Evolutionary conservation across 305 asterid species (phyloP).

Genomic region (Coffea humblotiana): DNA sequence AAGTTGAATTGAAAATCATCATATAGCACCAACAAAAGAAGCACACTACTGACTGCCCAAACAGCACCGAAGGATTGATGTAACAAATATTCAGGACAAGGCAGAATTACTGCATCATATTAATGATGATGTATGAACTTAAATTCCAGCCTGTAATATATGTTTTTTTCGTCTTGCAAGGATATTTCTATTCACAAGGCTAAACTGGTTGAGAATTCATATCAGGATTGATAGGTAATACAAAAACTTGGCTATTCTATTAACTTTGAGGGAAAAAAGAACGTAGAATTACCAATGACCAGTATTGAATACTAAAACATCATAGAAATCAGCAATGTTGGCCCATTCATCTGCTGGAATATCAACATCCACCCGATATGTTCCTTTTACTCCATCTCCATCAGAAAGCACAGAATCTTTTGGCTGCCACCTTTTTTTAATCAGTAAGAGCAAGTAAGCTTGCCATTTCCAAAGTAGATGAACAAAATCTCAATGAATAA

Average conservation of each 20-base stretch:
- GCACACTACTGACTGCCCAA: background rate
- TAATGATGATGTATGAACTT: background rate
- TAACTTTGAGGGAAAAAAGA: slow-evolving; percentile 14
- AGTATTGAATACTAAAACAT: slow-evolving; percentile 85
- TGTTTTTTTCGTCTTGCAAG: background rate
- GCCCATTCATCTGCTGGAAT: slow-evolving; percentile 89
- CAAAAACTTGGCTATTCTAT: background rate
- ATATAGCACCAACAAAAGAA: background rate
- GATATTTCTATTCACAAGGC: background rate
- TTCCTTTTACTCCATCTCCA: slow-evolving; percentile 57
- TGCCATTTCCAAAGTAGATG: background rate
- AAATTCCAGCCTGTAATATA: slow-evolving; percentile 1
- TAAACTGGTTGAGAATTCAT: background rate
- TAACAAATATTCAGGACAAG: background rate
- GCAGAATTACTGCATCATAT: background rate
- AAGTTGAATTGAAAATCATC: background rate
- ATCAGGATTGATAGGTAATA: background rate
- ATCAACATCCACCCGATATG: slow-evolving; percentile 81
- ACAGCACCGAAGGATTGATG: background rate
- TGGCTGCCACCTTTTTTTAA: slow-evolving; percentile 77
- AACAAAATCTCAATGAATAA: background rate
- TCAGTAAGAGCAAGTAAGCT: slow-evolving; percentile 64
- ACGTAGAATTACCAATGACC: slow-evolving; percentile 79
- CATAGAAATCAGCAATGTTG: slow-evolving; percentile 63
- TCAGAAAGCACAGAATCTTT: slow-evolving; percentile 42